A percentile compares a stretch with the other conserved stretches of the same genome.
phyloP scores from a whole-genome alignment of 257 asterid genomes.

The Fraxinus anomala region DNA sequence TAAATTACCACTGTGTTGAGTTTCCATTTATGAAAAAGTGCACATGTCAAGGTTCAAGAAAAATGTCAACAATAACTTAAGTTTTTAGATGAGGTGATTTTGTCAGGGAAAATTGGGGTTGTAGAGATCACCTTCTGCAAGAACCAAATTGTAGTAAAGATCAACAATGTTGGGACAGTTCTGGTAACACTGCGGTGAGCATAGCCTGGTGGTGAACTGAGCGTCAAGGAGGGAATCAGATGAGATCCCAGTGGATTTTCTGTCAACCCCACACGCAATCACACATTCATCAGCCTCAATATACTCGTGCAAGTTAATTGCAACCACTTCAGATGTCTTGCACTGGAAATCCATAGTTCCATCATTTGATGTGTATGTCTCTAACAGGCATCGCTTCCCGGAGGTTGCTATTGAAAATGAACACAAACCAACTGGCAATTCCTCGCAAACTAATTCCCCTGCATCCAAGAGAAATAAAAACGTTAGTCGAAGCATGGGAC shows the following conservation, averaged over 20 bases:
- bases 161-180: conserved; percentile 45
- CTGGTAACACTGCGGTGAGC: conserved; percentile 32
- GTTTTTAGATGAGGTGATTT: neutral
- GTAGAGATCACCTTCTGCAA: conserved; percentile 34
- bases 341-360: conserved; percentile 21
- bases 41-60: too few relatives aligned
- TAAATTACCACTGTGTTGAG: too few relatives aligned
- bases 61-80: neutral
- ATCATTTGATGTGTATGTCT: conserved; percentile 24
- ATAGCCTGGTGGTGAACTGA: conserved; percentile 25
- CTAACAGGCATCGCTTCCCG: conserved; percentile 42
- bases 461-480: neutral
- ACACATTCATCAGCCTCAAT: conserved; percentile 34
- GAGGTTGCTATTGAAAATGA: conserved; percentile 37
- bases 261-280: conserved; percentile 33
- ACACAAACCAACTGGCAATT: conserved; percentile 27
- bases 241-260: conserved; percentile 36
- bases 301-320: conserved; percentile 14
- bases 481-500: neutral
- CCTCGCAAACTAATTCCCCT: conserved; percentile 40
- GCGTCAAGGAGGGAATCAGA: conserved; percentile 32
- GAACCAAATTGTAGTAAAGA: conserved; percentile 40
- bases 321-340: conserved; percentile 32
- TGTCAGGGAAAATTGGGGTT: neutral
- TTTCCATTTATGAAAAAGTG: too few relatives aligned